These are phyloP conservation scores for Penicillium lagena DNA, from an alignment of 495 filamentous ascomycete species.

Conservation along the genomic window DNA sequence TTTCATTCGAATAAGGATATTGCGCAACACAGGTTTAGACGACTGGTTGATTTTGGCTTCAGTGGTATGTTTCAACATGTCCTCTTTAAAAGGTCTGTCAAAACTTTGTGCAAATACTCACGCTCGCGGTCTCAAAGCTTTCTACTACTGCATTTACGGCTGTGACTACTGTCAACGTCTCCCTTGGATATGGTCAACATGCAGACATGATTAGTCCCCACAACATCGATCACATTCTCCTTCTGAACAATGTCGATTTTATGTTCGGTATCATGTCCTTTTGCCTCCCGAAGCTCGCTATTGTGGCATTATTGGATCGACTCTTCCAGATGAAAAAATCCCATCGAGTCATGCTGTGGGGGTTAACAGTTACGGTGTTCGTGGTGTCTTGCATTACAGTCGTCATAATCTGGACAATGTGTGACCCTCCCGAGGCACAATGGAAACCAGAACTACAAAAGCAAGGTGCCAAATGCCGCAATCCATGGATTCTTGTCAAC, in stretches of 20 bases:
- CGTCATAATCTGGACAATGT: slow-evolving; percentile 32
- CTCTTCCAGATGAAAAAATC: slow-evolving; percentile 26
- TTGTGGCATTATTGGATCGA: slow-evolving; percentile 26
- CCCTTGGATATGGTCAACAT: slow-evolving; percentile 18
- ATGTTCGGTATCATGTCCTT: slow-evolving; percentile 34
- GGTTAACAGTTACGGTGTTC: slow-evolving; percentile 11
- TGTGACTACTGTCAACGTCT: slow-evolving; percentile 11
- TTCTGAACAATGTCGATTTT: slow-evolving; percentile 30
- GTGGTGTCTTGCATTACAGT: slow-evolving; percentile 15
- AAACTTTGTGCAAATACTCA: slow-evolving; percentile 1
- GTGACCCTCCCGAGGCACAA: slow-evolving; percentile 29
- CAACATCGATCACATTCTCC: slow-evolving; percentile 10
- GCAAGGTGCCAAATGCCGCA: slow-evolving; percentile 24
- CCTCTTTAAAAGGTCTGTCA: neutral
- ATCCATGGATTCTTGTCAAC: slow-evolving; percentile 25
- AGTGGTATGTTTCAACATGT: slow-evolving; percentile 4
- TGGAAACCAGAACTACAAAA: slow-evolving; percentile 30
- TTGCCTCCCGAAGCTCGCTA: slow-evolving; percentile 35
- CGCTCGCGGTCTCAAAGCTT: too few species aligned
- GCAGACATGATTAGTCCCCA: neutral
- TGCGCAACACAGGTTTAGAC: slow-evolving; percentile 21
- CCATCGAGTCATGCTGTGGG: slow-evolving; percentile 26
- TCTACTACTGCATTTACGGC: too few species aligned
- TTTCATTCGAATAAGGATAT: slow-evolving; percentile 35
- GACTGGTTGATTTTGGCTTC: slow-evolving; percentile 8